A percentile compares a stretch with the other conserved stretches of the same genome.
Conservation (phyloP, 1,139 yeast genomes). For the Taiozyma onychis region DNA sequence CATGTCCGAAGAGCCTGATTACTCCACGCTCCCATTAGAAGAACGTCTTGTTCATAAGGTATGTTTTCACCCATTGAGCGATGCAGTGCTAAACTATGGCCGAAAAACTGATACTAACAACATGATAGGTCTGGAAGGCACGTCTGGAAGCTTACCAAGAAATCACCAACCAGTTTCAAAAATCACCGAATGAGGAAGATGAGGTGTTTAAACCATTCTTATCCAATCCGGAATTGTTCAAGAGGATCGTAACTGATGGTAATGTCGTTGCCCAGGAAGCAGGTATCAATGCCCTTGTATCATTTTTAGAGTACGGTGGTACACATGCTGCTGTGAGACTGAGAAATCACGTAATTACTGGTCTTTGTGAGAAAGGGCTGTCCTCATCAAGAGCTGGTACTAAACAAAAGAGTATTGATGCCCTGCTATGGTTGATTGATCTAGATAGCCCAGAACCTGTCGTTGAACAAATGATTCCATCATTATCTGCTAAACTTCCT, state of each 20-base stretch:
- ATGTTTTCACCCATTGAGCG: conserved; percentile 2
- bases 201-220: conserved; percentile 46
- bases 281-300: conserved; percentile 53
- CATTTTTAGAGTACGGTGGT: conserved; percentile 60
- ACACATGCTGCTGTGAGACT: conserved; percentile 32
- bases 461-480: conserved; percentile 63
- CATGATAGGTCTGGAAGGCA: conserved; percentile 70
- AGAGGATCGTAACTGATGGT: conserved; percentile 60
- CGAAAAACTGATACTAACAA: conserved; percentile 2
- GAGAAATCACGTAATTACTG: conserved; percentile 44
- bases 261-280: conserved; percentile 93
- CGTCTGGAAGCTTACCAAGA: conserved; percentile 79
- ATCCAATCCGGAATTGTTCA: conserved; percentile 45
- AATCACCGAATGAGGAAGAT: conserved; percentile 50
- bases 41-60: conserved; percentile 23
- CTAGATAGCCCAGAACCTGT: conserved; percentile 60
- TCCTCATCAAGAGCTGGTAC: conserved; percentile 75
- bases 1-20: conserved; percentile 19
- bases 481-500: conserved; percentile 61
- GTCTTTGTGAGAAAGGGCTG: conserved; percentile 68
- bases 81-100: not conserved
- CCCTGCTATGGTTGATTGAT: conserved; percentile 59
- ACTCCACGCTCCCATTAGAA: conserved; percentile 20
- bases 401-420: conserved; percentile 58
- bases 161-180: conserved; percentile 45